Conservation (phyloP, 352 stramenopile species). For the Pythium aphanidermatum region DNA sequence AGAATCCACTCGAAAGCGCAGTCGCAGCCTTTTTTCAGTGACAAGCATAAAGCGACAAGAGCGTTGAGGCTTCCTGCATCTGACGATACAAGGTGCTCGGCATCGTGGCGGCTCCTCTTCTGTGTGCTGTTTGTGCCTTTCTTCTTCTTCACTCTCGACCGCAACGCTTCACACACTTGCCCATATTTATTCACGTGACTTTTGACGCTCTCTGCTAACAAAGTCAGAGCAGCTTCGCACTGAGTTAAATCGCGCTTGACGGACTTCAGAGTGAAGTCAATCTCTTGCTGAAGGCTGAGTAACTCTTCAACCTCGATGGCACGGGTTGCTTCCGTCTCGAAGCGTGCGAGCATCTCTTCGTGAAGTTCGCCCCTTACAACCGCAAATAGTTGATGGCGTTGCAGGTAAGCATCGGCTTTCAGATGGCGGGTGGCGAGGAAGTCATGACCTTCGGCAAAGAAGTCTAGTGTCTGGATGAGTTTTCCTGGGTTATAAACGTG, state of each 20-base stretch:
- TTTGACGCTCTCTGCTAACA: too few species aligned
- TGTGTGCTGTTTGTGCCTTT: too few species aligned
- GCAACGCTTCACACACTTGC: not conserved
- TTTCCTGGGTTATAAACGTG: conserved; percentile 23
- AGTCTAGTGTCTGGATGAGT: conserved; percentile 14
- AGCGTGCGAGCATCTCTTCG: conserved; percentile 7
- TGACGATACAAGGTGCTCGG: not conserved
- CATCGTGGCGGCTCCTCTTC: too few species aligned
- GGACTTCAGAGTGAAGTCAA: too few species aligned
- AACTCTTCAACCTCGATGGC: conserved; percentile 15
- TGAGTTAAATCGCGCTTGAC: too few species aligned
- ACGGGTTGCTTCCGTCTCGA: conserved; percentile 7
- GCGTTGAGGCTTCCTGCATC: too few species aligned
- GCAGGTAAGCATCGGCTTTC: conserved; percentile 14
- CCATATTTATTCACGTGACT: too few species aligned
- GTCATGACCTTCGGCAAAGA: conserved; percentile 2
- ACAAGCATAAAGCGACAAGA: too few species aligned
- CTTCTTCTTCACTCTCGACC: not conserved
- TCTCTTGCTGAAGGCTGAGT: not conserved
- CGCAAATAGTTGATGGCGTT: conserved; percentile 11
- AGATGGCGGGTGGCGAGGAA: conserved; percentile 2
- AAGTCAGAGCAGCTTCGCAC: too few species aligned
- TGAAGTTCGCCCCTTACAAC: conserved; percentile 14
- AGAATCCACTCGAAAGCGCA: too few species aligned
- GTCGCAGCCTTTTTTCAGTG: too few species aligned